Evolutionary conservation across 768 basidiomycete genomes (phyloP), one percentile per base, ranked within the genome.

Genomic region (Lactarius psammicola): DNA sequence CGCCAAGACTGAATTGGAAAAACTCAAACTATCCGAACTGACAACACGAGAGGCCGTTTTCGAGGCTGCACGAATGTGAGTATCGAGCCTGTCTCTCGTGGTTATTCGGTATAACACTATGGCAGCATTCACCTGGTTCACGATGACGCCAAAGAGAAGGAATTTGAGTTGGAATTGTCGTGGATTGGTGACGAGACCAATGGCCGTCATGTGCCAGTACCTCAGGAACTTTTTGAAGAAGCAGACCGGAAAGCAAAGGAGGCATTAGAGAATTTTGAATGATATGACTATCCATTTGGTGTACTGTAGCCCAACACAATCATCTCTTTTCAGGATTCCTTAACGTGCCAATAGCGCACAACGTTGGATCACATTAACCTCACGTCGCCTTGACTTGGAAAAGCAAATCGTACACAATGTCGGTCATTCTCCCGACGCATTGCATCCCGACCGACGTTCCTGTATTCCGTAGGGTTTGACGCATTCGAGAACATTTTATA

Each of bases 1-100:
- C 67, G 97, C 97, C 23, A 98, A 98, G 83, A 98, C 96, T 9
- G 97, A 98, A 76, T 78, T 99, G 57, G 97, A 99, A 79, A 99
- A 99, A 77, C 87, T 98, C 68, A 89, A 95, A 69, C 80, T 96
- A 40, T 78, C 88, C 7, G 90, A 92, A 69, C 76, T 98, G 59
- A 85, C 91, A 2, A 84, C 84, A 62, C 83, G 88, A 66, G 88
- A 99, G 74, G 97, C 95, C 23, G 92, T 96, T 28, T 80, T 86
- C 69, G 95, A 98, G 74, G 94, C 95, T 17, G 96, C 97, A 6
- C 83, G 95, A 77, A 98, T 99, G 96, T 98, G 74, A 70, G 92
- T 80, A 44, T 33, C 36, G 64, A 13, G 38, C 30, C 23, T 59
- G 34, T 66, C 67, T 73, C 62, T 55, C 17, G 38, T 17, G 42